A percentile compares a stretch with the other conserved stretches of the same genome.
Evolutionary conservation across 2,329 filamentous ascomycete species (phyloP).

Genomic region (Fusarium irregulare): DNA sequence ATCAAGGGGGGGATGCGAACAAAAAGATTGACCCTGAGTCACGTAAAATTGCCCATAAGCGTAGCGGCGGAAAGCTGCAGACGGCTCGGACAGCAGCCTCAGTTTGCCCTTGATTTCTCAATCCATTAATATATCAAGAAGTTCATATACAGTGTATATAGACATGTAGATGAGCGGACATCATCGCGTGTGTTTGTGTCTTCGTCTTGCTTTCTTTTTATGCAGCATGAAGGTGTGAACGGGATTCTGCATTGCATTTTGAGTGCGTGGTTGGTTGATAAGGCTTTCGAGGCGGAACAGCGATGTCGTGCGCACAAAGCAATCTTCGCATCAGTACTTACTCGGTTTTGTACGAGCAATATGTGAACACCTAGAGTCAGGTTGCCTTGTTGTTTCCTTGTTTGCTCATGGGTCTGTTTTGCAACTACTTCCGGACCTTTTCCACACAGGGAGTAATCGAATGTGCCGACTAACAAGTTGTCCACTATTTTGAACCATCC

Average conservation of each 20-base stretch:
- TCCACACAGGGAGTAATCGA: background rate
- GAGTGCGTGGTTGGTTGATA: background rate
- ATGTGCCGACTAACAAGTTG: background rate
- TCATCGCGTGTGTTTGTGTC: background rate
- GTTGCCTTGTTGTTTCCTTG: background rate
- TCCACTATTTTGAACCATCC: background rate
- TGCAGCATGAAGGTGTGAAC: background rate
- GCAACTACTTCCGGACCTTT: background rate
- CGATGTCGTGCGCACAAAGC: background rate
- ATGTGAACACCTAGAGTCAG: background rate
- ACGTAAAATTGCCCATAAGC: background rate
- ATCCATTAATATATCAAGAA: background rate
- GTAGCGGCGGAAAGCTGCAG: constrained; percentile 10
- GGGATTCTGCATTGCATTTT: background rate
- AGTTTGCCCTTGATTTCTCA: background rate
- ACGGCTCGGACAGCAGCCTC: background rate
- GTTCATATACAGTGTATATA: background rate
- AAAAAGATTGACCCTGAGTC: background rate
- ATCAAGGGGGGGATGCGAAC: background rate
- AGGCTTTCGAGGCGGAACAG: background rate
- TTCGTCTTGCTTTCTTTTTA: background rate
- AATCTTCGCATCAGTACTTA: background rate
- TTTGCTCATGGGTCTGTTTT: background rate
- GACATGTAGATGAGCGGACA: background rate
- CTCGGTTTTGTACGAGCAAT: background rate